Evolutionary conservation across 768 basidiomycete species (phyloP).

Genomic region (Hericium coralloides): DNA sequence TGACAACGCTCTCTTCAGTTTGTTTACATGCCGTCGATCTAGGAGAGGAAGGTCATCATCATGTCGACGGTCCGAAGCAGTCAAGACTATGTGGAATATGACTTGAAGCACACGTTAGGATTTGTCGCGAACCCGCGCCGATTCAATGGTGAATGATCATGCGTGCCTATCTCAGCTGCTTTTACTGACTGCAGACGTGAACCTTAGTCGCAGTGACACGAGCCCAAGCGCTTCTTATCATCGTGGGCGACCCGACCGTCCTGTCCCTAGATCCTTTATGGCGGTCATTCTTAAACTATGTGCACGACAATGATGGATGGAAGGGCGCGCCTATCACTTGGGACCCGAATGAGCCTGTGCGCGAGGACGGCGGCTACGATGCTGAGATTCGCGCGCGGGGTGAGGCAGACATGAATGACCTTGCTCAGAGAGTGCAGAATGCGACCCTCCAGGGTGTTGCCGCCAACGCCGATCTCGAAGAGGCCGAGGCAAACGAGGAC

Average conservation of each 20-base stretch:
- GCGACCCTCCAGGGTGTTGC: conserved; percentile 17
- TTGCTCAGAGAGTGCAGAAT: conserved; percentile 27
- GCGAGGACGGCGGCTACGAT: conserved; percentile 34
- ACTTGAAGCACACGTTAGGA: conserved; percentile 20
- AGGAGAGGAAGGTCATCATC: conserved; percentile 33
- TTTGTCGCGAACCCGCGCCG: conserved; percentile 22
- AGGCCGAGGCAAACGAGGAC: conserved; percentile 1
- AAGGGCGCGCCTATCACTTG: conserved; percentile 40
- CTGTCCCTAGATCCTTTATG: conserved; percentile 56
- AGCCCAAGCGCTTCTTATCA: conserved; percentile 48
- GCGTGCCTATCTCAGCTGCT: not conserved
- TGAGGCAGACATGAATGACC: conserved; percentile 33
- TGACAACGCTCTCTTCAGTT: not conserved
- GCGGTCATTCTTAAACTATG: conserved; percentile 51
- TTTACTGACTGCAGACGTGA: not conserved
- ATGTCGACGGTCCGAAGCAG: conserved; percentile 33
- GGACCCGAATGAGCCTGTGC: conserved; percentile 34
- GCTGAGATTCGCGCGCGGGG: conserved; percentile 23
- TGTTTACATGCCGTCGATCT: not conserved
- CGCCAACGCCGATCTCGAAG: not conserved
- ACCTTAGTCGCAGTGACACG: conserved; percentile 51
- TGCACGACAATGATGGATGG: conserved; percentile 48
- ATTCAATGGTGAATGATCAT: conserved; percentile 17
- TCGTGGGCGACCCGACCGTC: conserved; percentile 51
- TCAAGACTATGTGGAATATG: conserved; percentile 16